A percentile compares a stretch with the other conserved stretches of the same genome.
Conservation (phyloP, 805 yeast species). For the Saturnispora zaruensis region DNA sequence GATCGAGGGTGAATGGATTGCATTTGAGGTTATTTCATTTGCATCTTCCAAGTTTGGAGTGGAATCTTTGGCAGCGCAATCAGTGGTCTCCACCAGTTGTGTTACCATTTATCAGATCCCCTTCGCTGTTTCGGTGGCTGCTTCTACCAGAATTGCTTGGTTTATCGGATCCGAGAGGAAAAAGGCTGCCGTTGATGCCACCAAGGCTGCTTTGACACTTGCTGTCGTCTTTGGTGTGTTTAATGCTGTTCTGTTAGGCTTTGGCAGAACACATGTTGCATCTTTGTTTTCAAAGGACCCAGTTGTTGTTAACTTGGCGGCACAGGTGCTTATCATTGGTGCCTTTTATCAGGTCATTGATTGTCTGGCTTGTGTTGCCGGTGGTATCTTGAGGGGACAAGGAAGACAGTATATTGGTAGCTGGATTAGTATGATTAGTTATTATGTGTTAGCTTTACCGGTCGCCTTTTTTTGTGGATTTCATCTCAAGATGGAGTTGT, state of each 20-base stretch:
- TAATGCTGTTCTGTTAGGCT: conserved; percentile 39
- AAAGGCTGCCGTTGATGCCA: conserved; percentile 31
- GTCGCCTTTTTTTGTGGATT: conserved; percentile 48
- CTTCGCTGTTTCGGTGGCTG: conserved; percentile 50
- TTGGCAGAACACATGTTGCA: conserved; percentile 37
- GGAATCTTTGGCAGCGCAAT: conserved; percentile 44
- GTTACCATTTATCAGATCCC: conserved; percentile 48
- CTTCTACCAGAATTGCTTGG: conserved; percentile 51
- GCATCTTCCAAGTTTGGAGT: conserved; percentile 50
- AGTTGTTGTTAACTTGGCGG: conserved; percentile 44
- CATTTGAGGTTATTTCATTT: conserved; percentile 48
- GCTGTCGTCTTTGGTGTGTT: conserved; percentile 32
- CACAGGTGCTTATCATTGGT: conserved; percentile 48
- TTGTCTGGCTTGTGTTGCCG: conserved; percentile 60
- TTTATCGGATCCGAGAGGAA: conserved; percentile 36
- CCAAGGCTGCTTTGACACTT: conserved; percentile 31
- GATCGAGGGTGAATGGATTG: conserved; percentile 54
- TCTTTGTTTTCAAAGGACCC: conserved; percentile 52
- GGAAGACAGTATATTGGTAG: conserved; percentile 64
- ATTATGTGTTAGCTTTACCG: conserved; percentile 58
- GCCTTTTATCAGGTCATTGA: conserved; percentile 67
- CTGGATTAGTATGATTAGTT: conserved; percentile 45
- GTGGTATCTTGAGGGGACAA: conserved; percentile 72
- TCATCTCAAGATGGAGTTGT: conserved; percentile 38
- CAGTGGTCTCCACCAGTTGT: conserved; percentile 36